Base-by-base conservation (phyloP, 2,329 filamentous ascomycete genomes). In the Meredithiella fracta region DNA sequence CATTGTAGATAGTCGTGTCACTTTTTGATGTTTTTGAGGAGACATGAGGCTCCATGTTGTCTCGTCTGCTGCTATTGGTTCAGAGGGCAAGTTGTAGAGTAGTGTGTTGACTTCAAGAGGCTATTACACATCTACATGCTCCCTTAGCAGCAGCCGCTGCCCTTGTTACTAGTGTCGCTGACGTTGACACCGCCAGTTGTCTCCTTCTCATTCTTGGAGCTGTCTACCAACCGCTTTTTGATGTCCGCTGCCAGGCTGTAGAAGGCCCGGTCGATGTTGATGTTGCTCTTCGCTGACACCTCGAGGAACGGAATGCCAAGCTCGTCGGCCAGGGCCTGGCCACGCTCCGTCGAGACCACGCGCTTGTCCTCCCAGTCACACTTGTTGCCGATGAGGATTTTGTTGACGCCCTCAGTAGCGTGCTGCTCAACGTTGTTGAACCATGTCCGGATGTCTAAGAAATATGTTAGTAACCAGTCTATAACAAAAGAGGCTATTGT, bases 281-380 rank as follows among this genome's bases (percentile, higher is more conserved):
- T 96, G 75, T 97, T 97, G 75, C 86, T 91, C 79, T 98, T 98
- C 62, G 92, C 92, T 17, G 88, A 94, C 60, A 98, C 92, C 70
- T 98, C 92, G 68, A 98, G 85, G 77, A 98, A 98, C 20, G 92
- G 91, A 62, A 98, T 94, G 66, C 90, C 89, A 59, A 98, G 83
- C 72, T 97, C 92, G 71, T 95, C 86, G 59, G 92, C 92, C 57
- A 98, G 80, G 62, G 84, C 83, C 70, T 98, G 90, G 64, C 92
- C 92, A 66, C 89, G 85, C 69, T 96, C 90, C 59, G 86, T 94
- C 52, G 87, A 89, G 44, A 98, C 86, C 56, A 86, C 89, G 63
- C 92, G 85, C 78, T 97, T 97, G 73, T 98, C 92, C 72, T 97
- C 92, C 92, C 92, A 97, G 72, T 98, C 92, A 73, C 92, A 98